A percentile compares a stretch with the other conserved stretches of the same genome.
Conservation (phyloP, 306 rosid species). For the Amphicarpaea edgeworthii region DNA sequence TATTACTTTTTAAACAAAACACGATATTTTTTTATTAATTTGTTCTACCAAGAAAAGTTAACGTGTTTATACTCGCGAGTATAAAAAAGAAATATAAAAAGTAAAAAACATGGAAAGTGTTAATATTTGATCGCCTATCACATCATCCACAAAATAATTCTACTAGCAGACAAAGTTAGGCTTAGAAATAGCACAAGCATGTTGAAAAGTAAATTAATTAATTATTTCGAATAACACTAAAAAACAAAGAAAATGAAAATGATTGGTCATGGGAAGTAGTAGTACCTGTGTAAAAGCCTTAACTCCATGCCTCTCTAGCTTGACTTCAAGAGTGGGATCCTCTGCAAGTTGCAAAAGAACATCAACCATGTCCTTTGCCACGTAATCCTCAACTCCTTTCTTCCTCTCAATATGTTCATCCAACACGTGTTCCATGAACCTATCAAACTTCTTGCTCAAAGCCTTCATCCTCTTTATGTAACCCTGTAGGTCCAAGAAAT, state of each 20-base stretch:
- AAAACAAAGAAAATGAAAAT: background rate
- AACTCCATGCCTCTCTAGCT: conserved; percentile 75
- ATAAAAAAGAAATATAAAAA: too few relatives aligned
- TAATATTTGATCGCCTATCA: too few relatives aligned
- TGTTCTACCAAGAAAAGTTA: too few relatives aligned
- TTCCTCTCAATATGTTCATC: conserved; percentile 74
- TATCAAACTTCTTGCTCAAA: conserved; percentile 72
- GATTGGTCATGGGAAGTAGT: too few relatives aligned
- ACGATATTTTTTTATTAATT: too few relatives aligned
- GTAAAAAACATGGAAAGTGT: too few relatives aligned
- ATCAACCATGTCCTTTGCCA: conserved; percentile 80
- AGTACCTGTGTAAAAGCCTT: conserved; percentile 80
- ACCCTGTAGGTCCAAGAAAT: conserved; percentile 85
- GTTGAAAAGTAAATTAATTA: background rate
- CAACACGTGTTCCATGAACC: conserved; percentile 84
- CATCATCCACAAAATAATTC: background rate
- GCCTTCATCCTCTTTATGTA: conserved; percentile 87
- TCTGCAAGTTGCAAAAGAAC: conserved; percentile 75
- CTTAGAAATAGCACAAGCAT: too few relatives aligned
- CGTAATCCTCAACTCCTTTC: conserved; percentile 54
- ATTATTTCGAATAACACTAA: too few relatives aligned
- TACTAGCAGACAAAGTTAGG: background rate
- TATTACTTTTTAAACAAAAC: too few relatives aligned
- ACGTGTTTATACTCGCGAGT: too few relatives aligned
- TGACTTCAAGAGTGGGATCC: conserved; percentile 69